A percentile compares a stretch with the other conserved stretches of the same genome.
Conservation (phyloP, 805 yeast genomes). For the Saturnispora dispora region DNA sequence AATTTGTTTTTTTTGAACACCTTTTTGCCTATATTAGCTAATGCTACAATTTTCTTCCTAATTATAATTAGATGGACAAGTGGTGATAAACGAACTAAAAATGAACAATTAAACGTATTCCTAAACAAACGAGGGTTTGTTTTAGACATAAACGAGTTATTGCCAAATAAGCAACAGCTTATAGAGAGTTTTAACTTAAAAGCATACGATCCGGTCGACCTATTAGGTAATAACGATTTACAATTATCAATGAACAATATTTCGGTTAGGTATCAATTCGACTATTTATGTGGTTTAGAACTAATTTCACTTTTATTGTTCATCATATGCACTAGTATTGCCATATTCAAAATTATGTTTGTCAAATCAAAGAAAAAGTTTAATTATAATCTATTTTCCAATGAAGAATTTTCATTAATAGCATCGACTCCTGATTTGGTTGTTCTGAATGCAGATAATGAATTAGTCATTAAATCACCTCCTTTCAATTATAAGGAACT, state of each 20-base stretch:
- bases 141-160: slow-evolving; percentile 16
- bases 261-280: slow-evolving; percentile 21
- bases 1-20: slow-evolving; percentile 31
- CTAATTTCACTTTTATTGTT: slow-evolving; percentile 43
- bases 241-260: slow-evolving; percentile 4
- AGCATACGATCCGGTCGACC: slow-evolving; percentile 1
- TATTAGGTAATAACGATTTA: background rate
- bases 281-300: background rate
- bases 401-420: background rate
- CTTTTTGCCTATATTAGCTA: slow-evolving; percentile 24
- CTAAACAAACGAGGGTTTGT: slow-evolving; percentile 25
- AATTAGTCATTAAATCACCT: background rate
- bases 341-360: slow-evolving; percentile 35
- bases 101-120: slow-evolving; percentile 16
- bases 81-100: slow-evolving; percentile 7
- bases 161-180: background rate
- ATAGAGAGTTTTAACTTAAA: background rate
- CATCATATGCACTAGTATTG: slow-evolving; percentile 39
- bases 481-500: slow-evolving; percentile 31
- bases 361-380: slow-evolving; percentile 15
- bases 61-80: slow-evolving; percentile 30
- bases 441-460: background rate
- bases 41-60: slow-evolving; percentile 22
- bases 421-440: background rate
- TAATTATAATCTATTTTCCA: slow-evolving; percentile 2